Evolutionary conservation across 2,329 filamentous ascomycete genomes (phyloP).

Genomic region (Calonectria fujianensis): DNA sequence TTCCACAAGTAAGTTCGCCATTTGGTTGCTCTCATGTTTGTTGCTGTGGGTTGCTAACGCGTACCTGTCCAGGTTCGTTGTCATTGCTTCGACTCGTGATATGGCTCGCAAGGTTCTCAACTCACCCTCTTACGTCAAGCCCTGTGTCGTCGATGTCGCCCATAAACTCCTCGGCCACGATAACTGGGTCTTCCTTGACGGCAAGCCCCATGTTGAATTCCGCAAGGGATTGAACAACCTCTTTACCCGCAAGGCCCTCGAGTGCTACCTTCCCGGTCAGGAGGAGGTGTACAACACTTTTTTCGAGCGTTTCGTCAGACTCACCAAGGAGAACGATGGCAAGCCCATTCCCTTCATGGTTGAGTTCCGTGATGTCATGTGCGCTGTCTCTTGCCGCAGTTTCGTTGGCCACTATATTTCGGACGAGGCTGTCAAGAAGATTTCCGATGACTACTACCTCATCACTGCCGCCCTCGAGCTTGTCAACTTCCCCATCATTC

Average conservation of each 20-base stretch:
- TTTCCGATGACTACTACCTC: conserved; percentile 96
- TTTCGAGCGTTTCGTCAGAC: conserved; percentile 85
- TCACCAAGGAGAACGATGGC: conserved; percentile 82
- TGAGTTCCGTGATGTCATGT: conserved; percentile 95
- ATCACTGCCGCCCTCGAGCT: conserved; percentile 97
- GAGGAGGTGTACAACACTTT: conserved; percentile 94
- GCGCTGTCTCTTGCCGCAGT: conserved; percentile 95
- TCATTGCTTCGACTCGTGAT: conserved; percentile 95
- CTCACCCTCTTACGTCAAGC: conserved; percentile 92
- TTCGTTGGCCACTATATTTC: conserved; percentile 98
- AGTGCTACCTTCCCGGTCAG: conserved; percentile 91
- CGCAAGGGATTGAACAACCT: conserved; percentile 96
- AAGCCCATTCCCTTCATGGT: conserved; percentile 92
- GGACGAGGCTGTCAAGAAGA: conserved; percentile 92
- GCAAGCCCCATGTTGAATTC: conserved; percentile 95
- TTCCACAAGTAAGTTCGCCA: conserved; percentile 90
- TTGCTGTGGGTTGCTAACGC: conserved; percentile 34
- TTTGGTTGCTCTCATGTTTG: neutral
- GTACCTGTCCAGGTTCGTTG: conserved; percentile 83
- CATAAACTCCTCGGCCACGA: conserved; percentile 93
- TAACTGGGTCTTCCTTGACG: conserved; percentile 99
- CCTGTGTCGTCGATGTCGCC: conserved; percentile 95
- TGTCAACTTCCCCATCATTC: conserved; percentile 98
- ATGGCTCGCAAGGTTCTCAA: conserved; percentile 98
- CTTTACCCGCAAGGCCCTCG: conserved; percentile 93